phyloP scores from a whole-genome alignment of 1,139 yeast genomes.

The Kurtzmaniella quercitrusa region DNA sequence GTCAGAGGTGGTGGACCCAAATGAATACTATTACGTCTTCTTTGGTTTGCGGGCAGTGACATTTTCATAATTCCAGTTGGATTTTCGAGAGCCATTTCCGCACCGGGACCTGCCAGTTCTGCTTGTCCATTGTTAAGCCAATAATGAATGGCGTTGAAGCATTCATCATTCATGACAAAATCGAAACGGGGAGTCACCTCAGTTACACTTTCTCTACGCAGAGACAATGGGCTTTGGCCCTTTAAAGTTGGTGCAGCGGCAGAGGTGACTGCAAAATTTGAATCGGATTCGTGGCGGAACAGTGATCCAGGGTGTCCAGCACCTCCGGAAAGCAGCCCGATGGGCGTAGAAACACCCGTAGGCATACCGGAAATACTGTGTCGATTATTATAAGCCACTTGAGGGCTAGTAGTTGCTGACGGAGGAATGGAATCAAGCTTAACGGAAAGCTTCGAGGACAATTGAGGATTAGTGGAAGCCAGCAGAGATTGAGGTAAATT shows the following conservation, averaged over 20 bases:
- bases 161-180: constrained; percentile 39
- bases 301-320: neutral
- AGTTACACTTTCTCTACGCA: constrained; percentile 4
- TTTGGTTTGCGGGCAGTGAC: constrained; percentile 7
- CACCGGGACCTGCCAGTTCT: constrained; percentile 10
- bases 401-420: neutral
- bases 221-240: constrained; percentile 2
- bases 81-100: constrained; percentile 18
- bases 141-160: constrained; percentile 35
- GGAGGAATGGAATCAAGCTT: neutral
- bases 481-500: no score
- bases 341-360: neutral
- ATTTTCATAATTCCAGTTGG: constrained; percentile 24
- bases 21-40: constrained; percentile 24
- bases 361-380: neutral
- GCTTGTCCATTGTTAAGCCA: constrained; percentile 30
- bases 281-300: neutral
- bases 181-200: constrained; percentile 16
- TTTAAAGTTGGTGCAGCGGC: neutral
- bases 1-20: constrained; percentile 8
- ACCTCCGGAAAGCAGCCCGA: neutral
- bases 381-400: neutral
- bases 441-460: neutral
- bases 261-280: neutral
- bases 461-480: constrained; percentile 1